A percentile compares a stretch with the other conserved stretches of the same genome.
Evolutionary conservation across 176 grass and related monocot species (phyloP).

Genomic region (Oryza coarctata): DNA sequence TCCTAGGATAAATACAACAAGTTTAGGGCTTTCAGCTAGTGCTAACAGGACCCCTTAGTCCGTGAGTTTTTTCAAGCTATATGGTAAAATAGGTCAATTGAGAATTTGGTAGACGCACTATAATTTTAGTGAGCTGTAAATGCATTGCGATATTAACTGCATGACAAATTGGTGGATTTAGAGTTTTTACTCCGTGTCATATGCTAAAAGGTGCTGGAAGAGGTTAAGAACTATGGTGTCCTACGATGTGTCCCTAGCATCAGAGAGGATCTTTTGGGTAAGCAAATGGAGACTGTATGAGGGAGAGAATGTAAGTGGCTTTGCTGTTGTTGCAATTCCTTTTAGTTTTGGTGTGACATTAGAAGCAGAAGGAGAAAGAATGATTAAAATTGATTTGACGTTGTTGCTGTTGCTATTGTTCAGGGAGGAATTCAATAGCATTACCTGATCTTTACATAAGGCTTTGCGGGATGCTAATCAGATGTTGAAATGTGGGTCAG

Average conservation of each 20-base stretch:
- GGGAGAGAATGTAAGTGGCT: conserved; percentile 49
- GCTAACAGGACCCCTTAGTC: background rate
- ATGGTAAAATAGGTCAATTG: background rate
- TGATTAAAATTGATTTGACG: background rate
- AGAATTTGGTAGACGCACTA: background rate
- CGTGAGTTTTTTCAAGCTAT: background rate
- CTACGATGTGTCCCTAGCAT: conserved; percentile 51
- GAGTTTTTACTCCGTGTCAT: background rate
- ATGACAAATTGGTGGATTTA: background rate
- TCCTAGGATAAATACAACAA: background rate
- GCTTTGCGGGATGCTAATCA: conserved; percentile 60
- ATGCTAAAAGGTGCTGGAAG: conserved; percentile 54
- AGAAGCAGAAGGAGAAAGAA: background rate
- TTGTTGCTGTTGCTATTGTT: conserved; percentile 22
- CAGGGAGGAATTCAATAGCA: conserved; percentile 63
- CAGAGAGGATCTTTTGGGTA: conserved; percentile 58
- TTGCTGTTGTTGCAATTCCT: background rate
- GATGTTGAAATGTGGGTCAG: conserved; percentile 61
- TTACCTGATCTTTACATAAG: conserved; percentile 61
- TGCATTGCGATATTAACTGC: background rate
- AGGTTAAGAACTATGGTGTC: conserved; percentile 65
- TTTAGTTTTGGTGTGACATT: background rate
- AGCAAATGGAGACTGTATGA: conserved; percentile 70
- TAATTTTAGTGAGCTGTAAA: background rate
- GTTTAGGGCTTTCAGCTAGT: background rate